Evolutionary conservation across 2,329 filamentous ascomycete species (phyloP).

Genomic region (Neurospora sp.): DNA sequence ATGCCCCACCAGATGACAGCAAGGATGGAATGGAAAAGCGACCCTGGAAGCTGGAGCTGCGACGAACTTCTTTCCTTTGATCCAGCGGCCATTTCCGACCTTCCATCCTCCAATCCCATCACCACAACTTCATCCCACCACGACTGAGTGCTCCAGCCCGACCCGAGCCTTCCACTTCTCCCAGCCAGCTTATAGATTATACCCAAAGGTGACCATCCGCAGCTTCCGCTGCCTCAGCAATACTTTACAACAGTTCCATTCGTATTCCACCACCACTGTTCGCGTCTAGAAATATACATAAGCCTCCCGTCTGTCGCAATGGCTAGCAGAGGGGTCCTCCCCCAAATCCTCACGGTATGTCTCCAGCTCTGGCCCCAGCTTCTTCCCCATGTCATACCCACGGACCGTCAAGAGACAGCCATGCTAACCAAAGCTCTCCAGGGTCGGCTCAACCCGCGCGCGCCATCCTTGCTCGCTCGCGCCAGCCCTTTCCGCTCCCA

Average conservation of each 20-base stretch:
- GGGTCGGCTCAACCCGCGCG: background rate
- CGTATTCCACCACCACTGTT: background rate
- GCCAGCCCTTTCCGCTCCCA: background rate
- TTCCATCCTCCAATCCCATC: background rate
- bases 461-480: background rate
- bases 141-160: background rate
- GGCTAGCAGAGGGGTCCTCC: slow-evolving; percentile 13
- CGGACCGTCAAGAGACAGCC: background rate
- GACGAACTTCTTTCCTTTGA: background rate
- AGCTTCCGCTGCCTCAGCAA: slow-evolving; percentile 10
- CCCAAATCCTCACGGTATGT: slow-evolving; percentile 15
- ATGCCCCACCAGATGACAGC: background rate
- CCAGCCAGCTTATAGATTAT: slow-evolving; percentile 10
- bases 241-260: background rate
- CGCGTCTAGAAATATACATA: background rate
- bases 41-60: background rate
- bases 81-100: background rate
- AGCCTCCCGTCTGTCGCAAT: slow-evolving; percentile 7
- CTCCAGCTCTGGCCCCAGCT: background rate
- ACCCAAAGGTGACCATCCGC: slow-evolving; percentile 12
- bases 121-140: background rate
- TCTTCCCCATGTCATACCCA: background rate
- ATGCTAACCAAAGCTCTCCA: background rate
- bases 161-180: background rate
- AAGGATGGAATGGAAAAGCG: background rate